Conservation (phyloP, 106 monocot genomes). For the Dendrobium nobile region DNA sequence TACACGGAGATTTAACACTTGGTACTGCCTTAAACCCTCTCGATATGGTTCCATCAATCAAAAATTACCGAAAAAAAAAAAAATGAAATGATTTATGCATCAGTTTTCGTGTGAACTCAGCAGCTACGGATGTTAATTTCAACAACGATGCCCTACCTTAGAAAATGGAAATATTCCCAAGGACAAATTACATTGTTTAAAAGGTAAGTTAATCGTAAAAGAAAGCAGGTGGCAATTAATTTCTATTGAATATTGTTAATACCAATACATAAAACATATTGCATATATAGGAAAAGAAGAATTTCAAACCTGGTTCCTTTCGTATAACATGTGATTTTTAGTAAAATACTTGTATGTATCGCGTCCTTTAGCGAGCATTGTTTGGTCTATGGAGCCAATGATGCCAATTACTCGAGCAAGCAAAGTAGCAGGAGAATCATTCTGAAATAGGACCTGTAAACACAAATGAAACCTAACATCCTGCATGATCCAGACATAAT, state of each 20-base stretch:
- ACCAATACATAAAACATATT: not conserved
- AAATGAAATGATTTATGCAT: not conserved
- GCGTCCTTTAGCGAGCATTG: slow-evolving; percentile 79
- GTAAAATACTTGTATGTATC: slow-evolving; percentile 98
- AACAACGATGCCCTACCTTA: not conserved
- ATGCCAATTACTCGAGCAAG: slow-evolving; percentile 91
- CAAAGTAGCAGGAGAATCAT: slow-evolving; percentile 97
- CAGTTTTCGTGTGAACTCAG: not conserved
- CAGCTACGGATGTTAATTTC: not conserved
- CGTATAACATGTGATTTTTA: slow-evolving; percentile 94
- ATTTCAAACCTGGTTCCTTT: slow-evolving; percentile 83
- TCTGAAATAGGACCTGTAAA: slow-evolving; percentile 89
- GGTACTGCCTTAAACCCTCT: not conserved
- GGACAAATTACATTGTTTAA: not conserved
- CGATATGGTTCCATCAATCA: not conserved
- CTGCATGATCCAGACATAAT: not conserved
- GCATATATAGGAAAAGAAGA: not conserved
- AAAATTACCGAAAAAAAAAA: not conserved
- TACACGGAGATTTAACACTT: not conserved
- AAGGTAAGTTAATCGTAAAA: not conserved
- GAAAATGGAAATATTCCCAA: not conserved
- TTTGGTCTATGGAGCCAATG: slow-evolving; percentile 80
- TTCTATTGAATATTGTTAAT: not conserved
- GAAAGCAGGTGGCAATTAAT: not conserved
- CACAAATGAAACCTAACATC: not conserved